phyloP scores from a whole-genome alignment of 306 rosid species.

The Cucurbita pepo region DNA sequence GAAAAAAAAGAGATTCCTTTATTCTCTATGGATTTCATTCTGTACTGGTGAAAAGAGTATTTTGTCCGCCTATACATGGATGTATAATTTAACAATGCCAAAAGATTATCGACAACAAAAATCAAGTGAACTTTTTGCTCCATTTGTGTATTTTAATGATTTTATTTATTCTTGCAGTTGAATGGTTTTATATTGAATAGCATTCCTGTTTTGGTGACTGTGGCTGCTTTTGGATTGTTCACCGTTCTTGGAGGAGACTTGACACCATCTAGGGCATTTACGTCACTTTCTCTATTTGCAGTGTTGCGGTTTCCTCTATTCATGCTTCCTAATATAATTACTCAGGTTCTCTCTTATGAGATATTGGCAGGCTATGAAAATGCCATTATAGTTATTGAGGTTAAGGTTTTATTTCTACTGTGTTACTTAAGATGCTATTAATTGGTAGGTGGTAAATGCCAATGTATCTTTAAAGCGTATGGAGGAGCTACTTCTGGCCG shows the following conservation, averaged over 20 bases:
- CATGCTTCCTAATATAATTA: conserved; percentile 93
- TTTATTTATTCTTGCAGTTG: conserved; percentile 40
- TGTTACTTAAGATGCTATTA: not conserved
- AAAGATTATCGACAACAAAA: not conserved
- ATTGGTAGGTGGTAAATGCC: conserved; percentile 68
- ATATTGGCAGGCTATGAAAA: not conserved
- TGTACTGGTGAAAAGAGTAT: not conserved
- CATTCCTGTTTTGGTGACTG: conserved; percentile 85
- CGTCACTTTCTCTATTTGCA: conserved; percentile 84
- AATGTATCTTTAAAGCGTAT: conserved; percentile 83
- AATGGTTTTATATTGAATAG: conserved; percentile 76
- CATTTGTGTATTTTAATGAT: not conserved
- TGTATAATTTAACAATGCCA: not conserved
- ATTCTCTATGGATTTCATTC: not conserved
- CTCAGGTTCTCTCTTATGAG: conserved; percentile 42
- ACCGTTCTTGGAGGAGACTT: conserved; percentile 83
- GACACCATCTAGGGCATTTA: conserved; percentile 93
- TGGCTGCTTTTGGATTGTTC: conserved; percentile 85
- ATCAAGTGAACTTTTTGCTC: not conserved
- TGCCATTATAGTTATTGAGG: not conserved
- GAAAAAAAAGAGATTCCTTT: not conserved
- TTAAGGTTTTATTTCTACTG: not conserved
- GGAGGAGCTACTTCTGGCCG: conserved; percentile 72
- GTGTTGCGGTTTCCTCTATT: conserved; percentile 96
- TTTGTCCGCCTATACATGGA: not conserved